A percentile compares a stretch with the other conserved stretches of the same genome.
Conservation (phyloP, 2,329 filamentous ascomycete species). For the Pseudogymnoascus destructans region DNA sequence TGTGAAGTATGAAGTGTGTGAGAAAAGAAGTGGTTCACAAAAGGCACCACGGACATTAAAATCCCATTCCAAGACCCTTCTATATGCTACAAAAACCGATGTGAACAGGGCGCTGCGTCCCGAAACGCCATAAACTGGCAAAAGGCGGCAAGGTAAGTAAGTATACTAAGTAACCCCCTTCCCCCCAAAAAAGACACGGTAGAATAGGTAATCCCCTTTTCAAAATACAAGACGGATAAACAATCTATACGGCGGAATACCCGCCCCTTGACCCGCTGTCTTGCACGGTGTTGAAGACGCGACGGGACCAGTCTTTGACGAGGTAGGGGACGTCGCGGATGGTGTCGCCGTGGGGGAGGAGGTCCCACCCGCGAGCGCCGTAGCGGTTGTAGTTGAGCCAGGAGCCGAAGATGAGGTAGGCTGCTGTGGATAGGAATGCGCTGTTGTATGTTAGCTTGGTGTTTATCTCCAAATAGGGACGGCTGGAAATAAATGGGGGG, state of each 20-base stretch:
- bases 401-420: constrained; percentile 93
- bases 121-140: neutral
- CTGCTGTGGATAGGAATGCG: constrained; percentile 67
- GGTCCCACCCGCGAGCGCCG: constrained; percentile 86
- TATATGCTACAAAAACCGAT: neutral
- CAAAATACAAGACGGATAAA: neutral
- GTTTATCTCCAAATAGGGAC: neutral
- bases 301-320: constrained; percentile 72
- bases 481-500: neutral
- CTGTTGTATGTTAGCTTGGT: constrained; percentile 36
- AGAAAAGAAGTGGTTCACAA: neutral
- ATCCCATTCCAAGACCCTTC: neutral
- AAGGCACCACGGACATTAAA: neutral
- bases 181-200: neutral
- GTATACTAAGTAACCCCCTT: neutral
- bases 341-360: constrained; percentile 83
- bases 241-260: constrained; percentile 70
- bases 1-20: neutral
- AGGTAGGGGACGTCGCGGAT: constrained; percentile 88
- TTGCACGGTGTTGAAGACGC: constrained; percentile 71
- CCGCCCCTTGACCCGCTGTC: constrained; percentile 75
- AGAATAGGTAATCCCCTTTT: neutral
- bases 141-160: neutral
- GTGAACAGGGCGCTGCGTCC: neutral
- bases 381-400: constrained; percentile 99